These are phyloP conservation scores for Pythium rhizo-oryzae DNA, from an alignment of 352 stramenopile species.

Conservation along the genomic window DNA sequence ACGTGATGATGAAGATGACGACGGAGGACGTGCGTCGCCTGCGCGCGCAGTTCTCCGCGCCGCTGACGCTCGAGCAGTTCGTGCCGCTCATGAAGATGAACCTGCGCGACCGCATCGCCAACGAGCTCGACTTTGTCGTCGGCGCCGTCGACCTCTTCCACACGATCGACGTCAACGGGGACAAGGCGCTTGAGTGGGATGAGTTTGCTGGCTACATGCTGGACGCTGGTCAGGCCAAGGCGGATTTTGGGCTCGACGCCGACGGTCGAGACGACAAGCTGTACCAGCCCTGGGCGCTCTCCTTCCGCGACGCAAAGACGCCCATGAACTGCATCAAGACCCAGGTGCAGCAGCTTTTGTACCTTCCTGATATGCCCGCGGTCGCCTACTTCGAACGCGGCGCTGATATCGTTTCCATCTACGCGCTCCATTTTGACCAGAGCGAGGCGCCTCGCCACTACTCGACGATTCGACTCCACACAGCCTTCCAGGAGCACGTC, in stretches of 20 bases:
- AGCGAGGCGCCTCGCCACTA: slow-evolving; percentile 65
- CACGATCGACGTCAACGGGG: slow-evolving; percentile 91
- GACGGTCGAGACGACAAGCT: slow-evolving; percentile 26
- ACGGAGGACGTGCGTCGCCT: slow-evolving; percentile 72
- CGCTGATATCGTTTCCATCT: slow-evolving; percentile 72
- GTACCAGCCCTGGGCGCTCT: slow-evolving; percentile 40
- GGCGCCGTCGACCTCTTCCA: slow-evolving; percentile 89
- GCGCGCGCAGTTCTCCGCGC: slow-evolving; percentile 51
- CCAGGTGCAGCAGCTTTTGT: slow-evolving; percentile 55
- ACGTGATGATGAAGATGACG: slow-evolving; percentile 89
- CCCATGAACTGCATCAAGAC: slow-evolving; percentile 49
- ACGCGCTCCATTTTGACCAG: slow-evolving; percentile 59
- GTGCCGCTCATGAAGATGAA: slow-evolving; percentile 71
- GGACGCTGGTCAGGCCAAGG: slow-evolving; percentile 63
- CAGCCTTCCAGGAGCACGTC: slow-evolving; percentile 71
- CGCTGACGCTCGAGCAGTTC: slow-evolving; percentile 65
- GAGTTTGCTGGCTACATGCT: slow-evolving; percentile 91
- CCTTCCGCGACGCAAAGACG: slow-evolving; percentile 50
- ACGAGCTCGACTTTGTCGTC: slow-evolving; percentile 76
- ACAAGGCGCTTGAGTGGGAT: slow-evolving; percentile 88
- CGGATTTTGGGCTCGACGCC: slow-evolving; percentile 36
- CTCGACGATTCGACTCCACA: slow-evolving; percentile 71
- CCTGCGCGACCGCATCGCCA: slow-evolving; percentile 59
- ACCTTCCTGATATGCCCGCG: slow-evolving; percentile 50
- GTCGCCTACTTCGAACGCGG: slow-evolving; percentile 71